Evolutionary conservation across 1,284 basidiomycete species (phyloP).

Genomic region (Pseudozyma pruni): DNA sequence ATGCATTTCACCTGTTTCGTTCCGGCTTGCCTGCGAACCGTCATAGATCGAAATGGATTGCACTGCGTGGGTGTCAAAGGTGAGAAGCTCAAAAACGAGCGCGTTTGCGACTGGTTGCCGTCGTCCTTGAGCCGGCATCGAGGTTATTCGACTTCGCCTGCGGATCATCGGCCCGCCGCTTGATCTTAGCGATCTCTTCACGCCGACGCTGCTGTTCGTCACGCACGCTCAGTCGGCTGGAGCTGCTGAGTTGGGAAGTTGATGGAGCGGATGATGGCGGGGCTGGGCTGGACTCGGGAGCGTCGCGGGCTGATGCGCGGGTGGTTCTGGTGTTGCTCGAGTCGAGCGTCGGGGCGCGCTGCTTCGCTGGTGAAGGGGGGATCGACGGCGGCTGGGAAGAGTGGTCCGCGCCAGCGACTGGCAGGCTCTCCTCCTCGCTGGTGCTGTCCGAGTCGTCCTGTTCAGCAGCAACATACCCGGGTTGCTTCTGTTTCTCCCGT

Average conservation of each 20-base stretch:
- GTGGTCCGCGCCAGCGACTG: not conserved
- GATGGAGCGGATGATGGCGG: slow-evolving; percentile 2
- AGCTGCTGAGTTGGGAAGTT: slow-evolving; percentile 6
- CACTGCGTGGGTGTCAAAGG: too few species aligned
- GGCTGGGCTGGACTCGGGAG: slow-evolving; percentile 1
- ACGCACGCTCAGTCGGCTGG: slow-evolving; percentile 7
- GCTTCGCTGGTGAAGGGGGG: too few species aligned
- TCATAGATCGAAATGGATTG: too few species aligned
- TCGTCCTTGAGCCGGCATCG: not conserved
- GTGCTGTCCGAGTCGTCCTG: slow-evolving; percentile 7
- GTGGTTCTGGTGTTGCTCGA: not conserved
- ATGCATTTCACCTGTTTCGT: too few species aligned
- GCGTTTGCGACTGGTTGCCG: slow-evolving; percentile 14
- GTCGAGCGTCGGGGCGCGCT: too few species aligned
- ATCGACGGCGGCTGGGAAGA: too few species aligned
- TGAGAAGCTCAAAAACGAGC: slow-evolving; percentile 34
- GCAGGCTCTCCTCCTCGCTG: slow-evolving; percentile 20
- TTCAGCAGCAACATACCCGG: not conserved
- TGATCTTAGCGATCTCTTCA: slow-evolving; percentile 29
- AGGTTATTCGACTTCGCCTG: not conserved
- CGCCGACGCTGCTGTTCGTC: slow-evolving; percentile 24
- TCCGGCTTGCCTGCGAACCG: too few species aligned
- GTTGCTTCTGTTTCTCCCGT: too few species aligned
- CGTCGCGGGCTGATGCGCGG: not conserved
- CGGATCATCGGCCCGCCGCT: slow-evolving; percentile 6